Conservation (phyloP, 2,329 filamentous ascomycete species). For the Myriosclerotinia duriaeana region DNA sequence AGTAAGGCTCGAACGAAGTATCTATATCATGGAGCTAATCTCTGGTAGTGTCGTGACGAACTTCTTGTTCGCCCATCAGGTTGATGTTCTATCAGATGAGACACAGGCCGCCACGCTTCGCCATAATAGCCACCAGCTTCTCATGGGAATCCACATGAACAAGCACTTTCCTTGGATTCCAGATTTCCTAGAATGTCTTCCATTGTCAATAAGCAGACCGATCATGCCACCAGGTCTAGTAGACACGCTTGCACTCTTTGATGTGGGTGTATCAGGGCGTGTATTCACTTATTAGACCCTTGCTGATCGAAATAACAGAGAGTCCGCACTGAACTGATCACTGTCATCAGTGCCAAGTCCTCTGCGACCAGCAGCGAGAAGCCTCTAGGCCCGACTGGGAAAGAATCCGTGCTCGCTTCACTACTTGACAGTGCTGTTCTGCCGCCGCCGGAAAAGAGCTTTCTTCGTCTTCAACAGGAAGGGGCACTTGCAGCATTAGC, state of each 20-base stretch:
- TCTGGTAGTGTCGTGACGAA: constrained; percentile 19
- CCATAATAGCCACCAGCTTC: constrained; percentile 22
- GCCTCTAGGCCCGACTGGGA: constrained; percentile 8
- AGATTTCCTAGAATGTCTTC: constrained; percentile 26
- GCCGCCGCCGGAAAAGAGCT: constrained; percentile 41
- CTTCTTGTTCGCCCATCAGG: constrained; percentile 24
- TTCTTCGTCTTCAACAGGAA: constrained; percentile 41
- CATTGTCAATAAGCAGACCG: constrained; percentile 25
- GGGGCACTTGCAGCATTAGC: constrained; percentile 39
- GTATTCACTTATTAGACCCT: neutral
- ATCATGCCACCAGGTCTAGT: constrained; percentile 28
- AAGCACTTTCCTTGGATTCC: constrained; percentile 22
- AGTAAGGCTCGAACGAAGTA: neutral
- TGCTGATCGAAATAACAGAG: constrained; percentile 8
- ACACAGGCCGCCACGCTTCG: constrained; percentile 16
- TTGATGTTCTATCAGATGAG: constrained; percentile 25
- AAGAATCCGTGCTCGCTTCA: constrained; percentile 36
- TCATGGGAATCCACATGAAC: constrained; percentile 25
- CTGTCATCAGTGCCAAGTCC: constrained; percentile 16
- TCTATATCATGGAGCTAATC: neutral
- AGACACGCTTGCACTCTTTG: constrained; percentile 26
- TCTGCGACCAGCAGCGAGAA: constrained; percentile 7
- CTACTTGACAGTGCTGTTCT: constrained; percentile 36
- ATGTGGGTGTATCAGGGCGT: constrained; percentile 13
- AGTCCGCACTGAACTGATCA: constrained; percentile 19